Base-by-base conservation (phyloP, 768 basidiomycete genomes). In the Chalciporus pseudorubinellus region DNA sequence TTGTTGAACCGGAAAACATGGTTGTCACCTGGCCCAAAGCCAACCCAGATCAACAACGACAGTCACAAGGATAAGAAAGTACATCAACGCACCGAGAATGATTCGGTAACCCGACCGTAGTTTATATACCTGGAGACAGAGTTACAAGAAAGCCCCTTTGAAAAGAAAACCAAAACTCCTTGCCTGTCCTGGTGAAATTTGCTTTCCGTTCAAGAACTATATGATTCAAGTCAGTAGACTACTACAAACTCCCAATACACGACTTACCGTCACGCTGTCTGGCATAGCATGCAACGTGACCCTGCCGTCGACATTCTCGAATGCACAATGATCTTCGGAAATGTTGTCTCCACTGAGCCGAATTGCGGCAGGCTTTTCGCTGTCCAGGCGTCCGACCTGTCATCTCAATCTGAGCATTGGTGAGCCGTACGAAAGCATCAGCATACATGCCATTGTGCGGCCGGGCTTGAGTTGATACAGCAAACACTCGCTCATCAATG, bases 1-100 rank as follows among this genome's bases (percentile, higher is more conserved):
- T 95, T 89, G 64, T 91, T 98, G 72, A 97, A 98, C 16, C 97
- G 83, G 70, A 99, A 99, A 50, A 98, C 94, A 72, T 99, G 97
- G 57, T 93, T 86, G 59, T 98, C 95, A 48, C 95, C 91, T 92
- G 53, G 42, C 49, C n/a, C 39, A 19, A 50, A 48, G 18, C 51
- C 47, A n/a, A n/a, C n/a, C n/a, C n/a, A n/a, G 44, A 26, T 3
- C 29, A 52, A 51, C 49, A 51, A 46, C 22, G 31, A 39, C 31
- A 6, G 26, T 40, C 24, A 21, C 34, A 47, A 28, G 57, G n/a
- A 12, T 19, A 29, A 8, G 8, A n/a, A 12, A 28, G 40, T 43
- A 26, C 26, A 21, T 20, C 16, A 7, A 46, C 80, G 51, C 61
- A 91, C 90, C 95, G 45, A 99, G 81, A 67, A 99, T 99, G 63